A percentile compares a stretch with the other conserved stretches of the same genome.
Evolutionary conservation across 805 yeast genomes (phyloP).

Genomic region (Cyberlindnera maclurae): DNA sequence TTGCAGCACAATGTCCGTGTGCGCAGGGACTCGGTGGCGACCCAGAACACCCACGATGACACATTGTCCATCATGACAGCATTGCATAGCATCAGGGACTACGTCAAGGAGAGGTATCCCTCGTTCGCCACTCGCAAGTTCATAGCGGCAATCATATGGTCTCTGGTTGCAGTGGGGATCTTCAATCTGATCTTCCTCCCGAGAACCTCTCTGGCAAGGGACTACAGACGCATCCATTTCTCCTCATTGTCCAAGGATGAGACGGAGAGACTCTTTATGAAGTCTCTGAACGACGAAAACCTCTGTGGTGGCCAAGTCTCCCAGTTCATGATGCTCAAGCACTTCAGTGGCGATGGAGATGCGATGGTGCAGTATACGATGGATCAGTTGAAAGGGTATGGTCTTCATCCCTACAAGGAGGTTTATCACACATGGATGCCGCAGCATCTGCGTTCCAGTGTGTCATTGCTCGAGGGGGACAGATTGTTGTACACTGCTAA

Average conservation of each 20-base stretch:
- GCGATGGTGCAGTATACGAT: slow-evolving; percentile 42
- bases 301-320: slow-evolving; percentile 25
- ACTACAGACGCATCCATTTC: slow-evolving; percentile 68
- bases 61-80: slow-evolving; percentile 9
- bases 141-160: slow-evolving; percentile 20
- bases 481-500: slow-evolving; percentile 39
- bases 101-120: slow-evolving; percentile 16
- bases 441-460: slow-evolving; percentile 40
- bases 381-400: slow-evolving; percentile 41
- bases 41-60: not conserved
- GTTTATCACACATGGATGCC: slow-evolving; percentile 52
- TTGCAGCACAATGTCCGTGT: slow-evolving; percentile 11
- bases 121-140: slow-evolving; percentile 16
- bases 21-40: slow-evolving; percentile 11
- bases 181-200: slow-evolving; percentile 74
- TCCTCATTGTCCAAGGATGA: slow-evolving; percentile 61
- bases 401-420: slow-evolving; percentile 43
- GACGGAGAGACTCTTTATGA: slow-evolving; percentile 53
- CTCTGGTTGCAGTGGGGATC: slow-evolving; percentile 18
- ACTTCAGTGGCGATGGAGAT: slow-evolving; percentile 25
- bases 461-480: slow-evolving; percentile 30
- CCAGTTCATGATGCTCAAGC: slow-evolving; percentile 21
- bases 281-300: slow-evolving; percentile 24
- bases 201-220: slow-evolving; percentile 75
- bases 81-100: slow-evolving; percentile 14